These are phyloP conservation scores for Suillus spraguei DNA, from an alignment of 768 basidiomycete species.

Conservation along the genomic window DNA sequence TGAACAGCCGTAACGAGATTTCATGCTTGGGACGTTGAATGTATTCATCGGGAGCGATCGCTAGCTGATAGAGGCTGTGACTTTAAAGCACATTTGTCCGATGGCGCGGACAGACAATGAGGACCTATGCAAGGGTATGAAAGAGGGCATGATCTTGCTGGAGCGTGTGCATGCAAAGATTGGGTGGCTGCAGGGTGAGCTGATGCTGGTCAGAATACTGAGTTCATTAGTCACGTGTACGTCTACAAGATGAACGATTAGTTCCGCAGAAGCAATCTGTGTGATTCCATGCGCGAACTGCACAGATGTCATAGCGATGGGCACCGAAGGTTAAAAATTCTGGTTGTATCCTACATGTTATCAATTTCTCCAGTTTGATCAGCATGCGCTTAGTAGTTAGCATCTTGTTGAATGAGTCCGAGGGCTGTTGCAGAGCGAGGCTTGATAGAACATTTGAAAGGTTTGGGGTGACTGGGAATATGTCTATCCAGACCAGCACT, in stretches of 20 bases:
- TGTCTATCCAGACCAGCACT: not conserved
- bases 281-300: not conserved
- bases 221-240: not conserved
- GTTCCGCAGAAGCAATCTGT: too few relatives aligned
- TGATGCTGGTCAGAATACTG: not conserved
- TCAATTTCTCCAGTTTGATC: not conserved
- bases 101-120: too few relatives aligned
- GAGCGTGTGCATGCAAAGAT: not conserved
- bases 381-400: not conserved
- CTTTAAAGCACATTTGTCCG: too few relatives aligned
- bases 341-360: not conserved
- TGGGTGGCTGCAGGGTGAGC: not conserved
- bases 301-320: not conserved
- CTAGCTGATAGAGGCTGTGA: too few relatives aligned
- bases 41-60: too few relatives aligned
- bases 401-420: not conserved
- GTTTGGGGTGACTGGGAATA: conserved; percentile 21
- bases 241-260: not conserved
- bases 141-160: not conserved
- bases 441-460: conserved; percentile 22
- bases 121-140: too few relatives aligned
- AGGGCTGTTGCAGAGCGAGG: not conserved
- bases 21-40: too few relatives aligned
- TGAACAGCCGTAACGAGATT: too few relatives aligned
- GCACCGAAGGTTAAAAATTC: not conserved